These are phyloP conservation scores for Funneliformis geosporum DNA, from an alignment of 192 early-diverging fungal genomes.

Conservation along the genomic window DNA sequence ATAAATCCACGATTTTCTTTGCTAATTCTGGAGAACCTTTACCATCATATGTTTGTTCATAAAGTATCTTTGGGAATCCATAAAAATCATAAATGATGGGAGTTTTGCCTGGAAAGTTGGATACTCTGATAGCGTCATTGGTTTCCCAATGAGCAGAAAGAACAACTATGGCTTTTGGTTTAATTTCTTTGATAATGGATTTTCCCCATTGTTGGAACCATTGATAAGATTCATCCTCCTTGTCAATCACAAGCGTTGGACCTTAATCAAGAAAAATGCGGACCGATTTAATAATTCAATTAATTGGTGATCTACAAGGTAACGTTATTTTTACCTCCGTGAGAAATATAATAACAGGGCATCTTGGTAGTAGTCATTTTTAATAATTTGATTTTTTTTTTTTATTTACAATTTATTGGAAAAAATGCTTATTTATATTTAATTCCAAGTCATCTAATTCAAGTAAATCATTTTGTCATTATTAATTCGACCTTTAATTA, in stretches of 20 bases:
- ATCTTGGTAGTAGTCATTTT: not conserved
- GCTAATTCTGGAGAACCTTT: slow-evolving; percentile 56
- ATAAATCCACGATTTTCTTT: slow-evolving; percentile 47
- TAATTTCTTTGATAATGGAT: slow-evolving; percentile 42
- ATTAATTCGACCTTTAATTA: no score
- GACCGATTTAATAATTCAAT: no score
- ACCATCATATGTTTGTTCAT: slow-evolving; percentile 61
- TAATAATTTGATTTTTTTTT: no score
- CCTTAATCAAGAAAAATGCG: not conserved
- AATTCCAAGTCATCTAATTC: no score
- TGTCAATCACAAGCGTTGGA: slow-evolving; percentile 28
- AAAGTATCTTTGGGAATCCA: slow-evolving; percentile 60
- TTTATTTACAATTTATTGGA: no score
- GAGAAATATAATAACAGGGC: slow-evolving; percentile 6
- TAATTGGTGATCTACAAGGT: no score
- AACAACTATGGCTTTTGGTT: slow-evolving; percentile 63
- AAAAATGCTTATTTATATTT: no score
- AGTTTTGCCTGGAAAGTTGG: not conserved
- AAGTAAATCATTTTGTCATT: no score
- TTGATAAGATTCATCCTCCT: slow-evolving; percentile 34
- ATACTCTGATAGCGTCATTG: slow-evolving; percentile 27
- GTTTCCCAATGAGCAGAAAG: slow-evolving; percentile 73
- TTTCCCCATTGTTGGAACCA: slow-evolving; percentile 48
- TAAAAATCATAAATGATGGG: slow-evolving; percentile 64
- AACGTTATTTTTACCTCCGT: not conserved